Percentiles rank a stretch among this genome's conserved stretches.
These are phyloP conservation scores for Didymella lethalis DNA, from an alignment of 2,329 filamentous ascomycete species.

Conservation along the genomic window DNA sequence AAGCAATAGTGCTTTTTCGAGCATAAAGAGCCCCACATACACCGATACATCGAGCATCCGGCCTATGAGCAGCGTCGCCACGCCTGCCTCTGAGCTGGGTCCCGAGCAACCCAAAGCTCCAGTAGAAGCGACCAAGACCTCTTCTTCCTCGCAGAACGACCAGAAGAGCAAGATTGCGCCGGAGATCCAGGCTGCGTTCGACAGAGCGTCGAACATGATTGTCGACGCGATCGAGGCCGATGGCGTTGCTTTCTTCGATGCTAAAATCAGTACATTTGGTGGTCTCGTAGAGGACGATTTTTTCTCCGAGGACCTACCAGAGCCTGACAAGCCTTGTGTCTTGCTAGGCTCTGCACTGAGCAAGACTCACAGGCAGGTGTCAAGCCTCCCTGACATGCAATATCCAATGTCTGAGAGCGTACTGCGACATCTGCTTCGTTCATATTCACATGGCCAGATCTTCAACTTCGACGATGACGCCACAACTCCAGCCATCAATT, in stretches of 20 bases:
- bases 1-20: conserved; percentile 34
- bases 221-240: conserved; percentile 49
- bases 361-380: conserved; percentile 25
- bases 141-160: conserved; percentile 31
- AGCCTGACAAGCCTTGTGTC: conserved; percentile 46
- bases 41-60: conserved; percentile 32
- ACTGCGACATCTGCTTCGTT: conserved; percentile 44
- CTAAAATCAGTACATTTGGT: conserved; percentile 49
- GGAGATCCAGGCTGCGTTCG: conserved; percentile 46
- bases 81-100: conserved; percentile 35
- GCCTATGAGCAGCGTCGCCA: conserved; percentile 30
- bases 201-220: conserved; percentile 51
- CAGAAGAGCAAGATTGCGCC: conserved; percentile 38
- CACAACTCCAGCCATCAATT: conserved; percentile 26
- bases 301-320: conserved; percentile 38
- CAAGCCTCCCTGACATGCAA: conserved; percentile 23
- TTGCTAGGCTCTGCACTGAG: conserved; percentile 41
- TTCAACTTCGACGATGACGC: conserved; percentile 49
- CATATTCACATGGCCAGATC: conserved; percentile 49
- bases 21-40: conserved; percentile 25
- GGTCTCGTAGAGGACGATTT: conserved; percentile 50
- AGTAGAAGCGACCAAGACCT: conserved; percentile 33
- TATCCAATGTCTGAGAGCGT: conserved; percentile 44
- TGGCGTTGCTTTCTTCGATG: conserved; percentile 51
- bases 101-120: conserved; percentile 24